Percentiles rank a stretch among this genome's conserved stretches.
These are phyloP conservation scores for Acephala macrosclerotiorum DNA, from an alignment of 2,329 filamentous ascomycete genomes.

Conservation along the genomic window DNA sequence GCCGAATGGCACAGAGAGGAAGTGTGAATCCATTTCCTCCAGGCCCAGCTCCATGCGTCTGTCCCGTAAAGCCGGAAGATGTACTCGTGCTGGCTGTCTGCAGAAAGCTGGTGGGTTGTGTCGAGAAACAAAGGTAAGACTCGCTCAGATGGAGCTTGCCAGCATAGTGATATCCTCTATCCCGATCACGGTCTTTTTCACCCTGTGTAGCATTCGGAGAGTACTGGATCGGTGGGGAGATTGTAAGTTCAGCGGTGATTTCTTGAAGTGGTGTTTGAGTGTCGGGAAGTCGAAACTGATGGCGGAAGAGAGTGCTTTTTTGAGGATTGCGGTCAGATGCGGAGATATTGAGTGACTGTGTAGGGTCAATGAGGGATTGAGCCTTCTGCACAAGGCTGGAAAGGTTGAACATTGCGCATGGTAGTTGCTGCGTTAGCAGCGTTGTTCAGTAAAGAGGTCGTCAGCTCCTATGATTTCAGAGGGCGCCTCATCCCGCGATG, in stretches of 20 bases:
- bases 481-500: conserved; percentile 23
- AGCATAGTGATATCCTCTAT: conserved; percentile 84
- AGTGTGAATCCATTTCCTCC: conserved; percentile 96
- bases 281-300: conserved; percentile 93
- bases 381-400: conserved; percentile 93
- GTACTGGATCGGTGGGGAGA: conserved; percentile 65
- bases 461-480: conserved; percentile 13
- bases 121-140: conserved; percentile 95
- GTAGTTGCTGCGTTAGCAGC: conserved; percentile 35
- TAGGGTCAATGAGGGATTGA: conserved; percentile 14
- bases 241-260: conserved; percentile 94
- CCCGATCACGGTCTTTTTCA: conserved; percentile 70
- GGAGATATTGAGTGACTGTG: conserved; percentile 62
- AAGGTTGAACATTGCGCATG: conserved; percentile 65
- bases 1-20: conserved; percentile 87
- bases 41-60: conserved; percentile 91
- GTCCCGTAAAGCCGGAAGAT: conserved; percentile 86
- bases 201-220: conserved; percentile 68
- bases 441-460: conserved; percentile 1
- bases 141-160: conserved; percentile 95
- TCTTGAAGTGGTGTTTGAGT: conserved; percentile 94
- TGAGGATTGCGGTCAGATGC: conserved; percentile 83
- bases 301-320: conserved; percentile 91
- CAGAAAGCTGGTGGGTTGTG: conserved; percentile 86
- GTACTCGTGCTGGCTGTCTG: conserved; percentile 80